Conservation (phyloP, 495 filamentous ascomycete genomes). For the Penicillium coffeae region DNA sequence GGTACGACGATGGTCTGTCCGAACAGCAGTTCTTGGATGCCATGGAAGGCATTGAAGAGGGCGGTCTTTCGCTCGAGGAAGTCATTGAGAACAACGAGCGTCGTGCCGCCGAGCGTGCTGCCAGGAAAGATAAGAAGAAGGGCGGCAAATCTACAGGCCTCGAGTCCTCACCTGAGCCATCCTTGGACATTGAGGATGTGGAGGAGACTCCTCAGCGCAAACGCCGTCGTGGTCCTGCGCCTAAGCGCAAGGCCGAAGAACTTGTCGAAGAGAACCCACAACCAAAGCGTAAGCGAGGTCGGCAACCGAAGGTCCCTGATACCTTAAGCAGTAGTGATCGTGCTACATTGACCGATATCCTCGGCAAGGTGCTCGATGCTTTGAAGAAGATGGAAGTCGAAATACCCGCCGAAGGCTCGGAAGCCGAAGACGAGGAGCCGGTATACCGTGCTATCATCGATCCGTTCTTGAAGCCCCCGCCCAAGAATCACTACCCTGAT, state of each 20-base stretch:
- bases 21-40: conserved; percentile 95
- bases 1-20: conserved; percentile 95
- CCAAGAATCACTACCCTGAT: conserved; percentile 82
- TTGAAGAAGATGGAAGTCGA: conserved; percentile 73
- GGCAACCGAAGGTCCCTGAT: conserved; percentile 62
- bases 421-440: conserved; percentile 54
- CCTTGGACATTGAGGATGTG: conserved; percentile 59
- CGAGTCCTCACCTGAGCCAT: conserved; percentile 69
- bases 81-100: conserved; percentile 86
- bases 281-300: conserved; percentile 76
- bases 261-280: conserved; percentile 70
- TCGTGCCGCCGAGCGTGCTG: conserved; percentile 73
- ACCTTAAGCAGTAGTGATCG: conserved; percentile 48
- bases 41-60: conserved; percentile 91
- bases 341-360: conserved; percentile 63
- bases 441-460: conserved; percentile 78
- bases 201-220: conserved; percentile 66
- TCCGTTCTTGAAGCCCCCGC: conserved; percentile 86
- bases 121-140: conserved; percentile 63
- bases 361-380: conserved; percentile 69
- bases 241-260: conserved; percentile 84
- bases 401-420: conserved; percentile 54
- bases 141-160: conserved; percentile 36
- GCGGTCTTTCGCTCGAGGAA: conserved; percentile 65
- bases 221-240: conserved; percentile 74